These are phyloP conservation scores for Hibiscus mutabilis DNA, from an alignment of 345 rosid species.

Conservation along the genomic window DNA sequence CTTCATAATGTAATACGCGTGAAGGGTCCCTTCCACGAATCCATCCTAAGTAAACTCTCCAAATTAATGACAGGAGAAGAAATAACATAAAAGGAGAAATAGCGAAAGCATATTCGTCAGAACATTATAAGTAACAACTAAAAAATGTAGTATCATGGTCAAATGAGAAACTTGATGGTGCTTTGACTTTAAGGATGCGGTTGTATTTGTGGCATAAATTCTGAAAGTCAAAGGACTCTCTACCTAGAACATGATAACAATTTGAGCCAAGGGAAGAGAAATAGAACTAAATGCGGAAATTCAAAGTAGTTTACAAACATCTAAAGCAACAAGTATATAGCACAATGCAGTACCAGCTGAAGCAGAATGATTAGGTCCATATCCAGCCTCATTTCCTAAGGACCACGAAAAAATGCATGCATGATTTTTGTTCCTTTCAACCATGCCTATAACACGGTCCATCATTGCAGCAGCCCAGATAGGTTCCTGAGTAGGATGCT, in stretches of 20 bases:
- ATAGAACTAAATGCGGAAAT: background rate
- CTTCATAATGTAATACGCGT: constrained; percentile 85
- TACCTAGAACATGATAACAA: background rate
- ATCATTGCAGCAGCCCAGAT: constrained; percentile 93
- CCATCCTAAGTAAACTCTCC: constrained; percentile 57
- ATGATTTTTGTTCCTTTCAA: constrained; percentile 96
- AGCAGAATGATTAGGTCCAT: constrained; percentile 98
- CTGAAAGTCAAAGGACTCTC: background rate
- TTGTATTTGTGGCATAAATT: background rate
- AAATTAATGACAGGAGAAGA: constrained; percentile 13
- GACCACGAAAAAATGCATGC: constrained; percentile 92
- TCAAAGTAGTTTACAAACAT: background rate
- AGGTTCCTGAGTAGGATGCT: constrained; percentile 80
- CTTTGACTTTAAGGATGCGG: background rate
- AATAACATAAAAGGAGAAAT: constrained; percentile 4
- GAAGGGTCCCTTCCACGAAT: constrained; percentile 76
- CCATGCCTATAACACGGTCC: constrained; percentile 97
- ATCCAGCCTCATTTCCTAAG: constrained; percentile 87
- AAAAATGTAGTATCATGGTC: background rate
- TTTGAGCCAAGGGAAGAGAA: background rate
- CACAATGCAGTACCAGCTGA: constrained; percentile 59
- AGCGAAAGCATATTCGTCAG: constrained; percentile 1
- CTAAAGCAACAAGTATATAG: background rate
- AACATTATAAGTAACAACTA: constrained; percentile 1
- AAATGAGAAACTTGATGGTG: background rate